These are phyloP conservation scores for Agarophyton chilense DNA, from an alignment of 23 red algal species.

Conservation along the genomic window DNA sequence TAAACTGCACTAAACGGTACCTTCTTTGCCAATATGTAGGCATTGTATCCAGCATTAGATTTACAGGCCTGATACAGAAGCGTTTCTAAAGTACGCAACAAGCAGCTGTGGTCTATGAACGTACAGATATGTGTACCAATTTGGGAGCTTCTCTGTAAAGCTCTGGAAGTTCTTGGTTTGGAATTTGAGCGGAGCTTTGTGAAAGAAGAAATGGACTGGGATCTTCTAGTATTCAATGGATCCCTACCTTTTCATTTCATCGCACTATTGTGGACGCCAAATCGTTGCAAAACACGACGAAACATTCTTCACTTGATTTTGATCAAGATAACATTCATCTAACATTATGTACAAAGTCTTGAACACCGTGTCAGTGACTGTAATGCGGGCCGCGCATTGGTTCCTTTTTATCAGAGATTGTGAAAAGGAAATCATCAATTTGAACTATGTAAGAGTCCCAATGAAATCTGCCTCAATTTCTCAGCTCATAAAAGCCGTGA, in stretches of 20 bases:
- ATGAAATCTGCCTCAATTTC: neutral
- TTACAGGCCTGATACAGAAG: neutral
- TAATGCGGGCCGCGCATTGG: neutral
- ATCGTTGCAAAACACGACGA: no score
- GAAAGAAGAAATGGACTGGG: no score
- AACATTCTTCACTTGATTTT: no score
- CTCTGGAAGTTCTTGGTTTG: neutral
- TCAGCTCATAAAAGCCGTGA: neutral
- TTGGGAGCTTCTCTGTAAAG: neutral
- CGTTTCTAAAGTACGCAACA: neutral
- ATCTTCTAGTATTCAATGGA: no score
- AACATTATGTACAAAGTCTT: no score
- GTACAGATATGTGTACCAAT: neutral
- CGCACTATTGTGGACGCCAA: no score
- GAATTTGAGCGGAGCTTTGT: no score
- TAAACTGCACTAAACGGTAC: no score
- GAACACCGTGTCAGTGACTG: no score
- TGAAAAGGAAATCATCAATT: no score
- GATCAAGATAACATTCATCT: no score
- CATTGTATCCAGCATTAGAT: neutral
- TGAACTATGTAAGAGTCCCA: neutral
- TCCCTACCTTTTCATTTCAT: no score
- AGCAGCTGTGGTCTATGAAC: neutral
- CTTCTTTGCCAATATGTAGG: neutral
- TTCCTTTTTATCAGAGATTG: neutral